Evolutionary conservation across 2,329 filamentous ascomycete genomes (phyloP).

Genomic region (Tolypocladium endophyticum): DNA sequence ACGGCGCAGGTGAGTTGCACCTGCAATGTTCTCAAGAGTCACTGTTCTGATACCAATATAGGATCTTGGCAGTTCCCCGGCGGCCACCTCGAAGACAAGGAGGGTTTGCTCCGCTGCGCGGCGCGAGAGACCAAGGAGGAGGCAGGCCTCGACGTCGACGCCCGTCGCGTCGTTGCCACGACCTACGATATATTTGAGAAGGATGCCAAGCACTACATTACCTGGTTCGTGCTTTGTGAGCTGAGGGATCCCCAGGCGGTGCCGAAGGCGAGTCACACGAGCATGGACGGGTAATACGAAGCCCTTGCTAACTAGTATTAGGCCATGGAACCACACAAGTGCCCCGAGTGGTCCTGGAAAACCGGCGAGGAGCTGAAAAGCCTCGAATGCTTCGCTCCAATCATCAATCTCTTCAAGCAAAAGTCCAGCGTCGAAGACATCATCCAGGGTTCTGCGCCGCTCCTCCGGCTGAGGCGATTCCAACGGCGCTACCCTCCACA

Average conservation of each 20-base stretch:
- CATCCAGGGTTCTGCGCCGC: not conserved
- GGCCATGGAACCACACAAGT: conserved; percentile 37
- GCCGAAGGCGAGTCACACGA: conserved; percentile 36
- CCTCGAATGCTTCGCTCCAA: conserved; percentile 20
- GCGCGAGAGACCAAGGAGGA: conserved; percentile 61
- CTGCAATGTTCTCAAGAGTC: not conserved
- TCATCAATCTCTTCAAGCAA: conserved; percentile 18
- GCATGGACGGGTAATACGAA: not conserved
- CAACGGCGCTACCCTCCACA: too few relatives aligned
- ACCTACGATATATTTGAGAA: conserved; percentile 57
- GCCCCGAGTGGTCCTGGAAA: conserved; percentile 38
- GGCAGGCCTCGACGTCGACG: conserved; percentile 48
- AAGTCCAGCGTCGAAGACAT: conserved; percentile 10
- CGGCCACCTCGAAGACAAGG: conserved; percentile 63
- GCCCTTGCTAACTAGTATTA: not conserved
- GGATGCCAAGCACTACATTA: conserved; percentile 63
- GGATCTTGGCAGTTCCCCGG: conserved; percentile 60
- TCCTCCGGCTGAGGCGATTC: not conserved
- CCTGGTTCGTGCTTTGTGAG: conserved; percentile 52
- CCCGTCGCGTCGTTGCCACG: conserved; percentile 42
- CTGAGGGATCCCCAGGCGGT: conserved; percentile 34
- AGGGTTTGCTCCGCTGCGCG: conserved; percentile 52
- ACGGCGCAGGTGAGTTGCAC: conserved; percentile 31
- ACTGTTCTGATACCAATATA: conserved; percentile 13
- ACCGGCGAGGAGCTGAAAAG: conserved; percentile 30